Conservation (phyloP, 257 asterid species). For the Verbascum thapsus region DNA sequence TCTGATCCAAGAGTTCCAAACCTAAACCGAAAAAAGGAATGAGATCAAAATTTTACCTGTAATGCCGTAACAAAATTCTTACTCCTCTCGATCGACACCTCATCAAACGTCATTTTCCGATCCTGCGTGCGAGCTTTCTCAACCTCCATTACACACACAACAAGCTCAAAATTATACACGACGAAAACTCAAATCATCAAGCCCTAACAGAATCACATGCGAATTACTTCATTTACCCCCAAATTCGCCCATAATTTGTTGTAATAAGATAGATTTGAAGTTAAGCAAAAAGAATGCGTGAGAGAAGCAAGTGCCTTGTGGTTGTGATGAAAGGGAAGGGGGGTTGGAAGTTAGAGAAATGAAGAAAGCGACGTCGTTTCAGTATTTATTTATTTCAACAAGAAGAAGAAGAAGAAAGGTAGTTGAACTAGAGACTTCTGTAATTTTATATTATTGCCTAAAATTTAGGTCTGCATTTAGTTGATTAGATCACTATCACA, state of each 20-base stretch:
- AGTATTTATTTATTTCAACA: conserved; percentile 37
- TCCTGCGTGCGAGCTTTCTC: conserved; percentile 41
- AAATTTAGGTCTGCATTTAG: not conserved
- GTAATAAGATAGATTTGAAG: conserved; percentile 34
- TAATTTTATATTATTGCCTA: not conserved
- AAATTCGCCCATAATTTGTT: conserved; percentile 21
- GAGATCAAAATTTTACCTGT: conserved; percentile 48
- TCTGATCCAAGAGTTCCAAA: conserved; percentile 38
- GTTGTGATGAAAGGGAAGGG: conserved; percentile 38
- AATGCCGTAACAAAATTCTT: conserved; percentile 81
- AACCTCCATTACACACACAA: conserved; percentile 45
- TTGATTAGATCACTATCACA: not conserved
- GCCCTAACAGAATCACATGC: conserved; percentile 21
- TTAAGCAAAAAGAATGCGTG: conserved; percentile 32
- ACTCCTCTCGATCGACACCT: conserved; percentile 74
- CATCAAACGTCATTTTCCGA: conserved; percentile 62
- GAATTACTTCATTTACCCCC: conserved; percentile 7
- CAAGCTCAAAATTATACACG: conserved; percentile 10
- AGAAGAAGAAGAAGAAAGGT: conserved; percentile 28
- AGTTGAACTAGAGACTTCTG: conserved; percentile 25
- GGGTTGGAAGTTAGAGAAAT: conserved; percentile 27
- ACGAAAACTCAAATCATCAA: conserved; percentile 25
- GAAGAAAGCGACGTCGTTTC: conserved; percentile 61
- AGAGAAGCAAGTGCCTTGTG: conserved; percentile 57
- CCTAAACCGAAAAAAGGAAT: not conserved